These are phyloP conservation scores for Kazachstania taianensis DNA, from an alignment of 805 yeast species.

Conservation along the genomic window DNA sequence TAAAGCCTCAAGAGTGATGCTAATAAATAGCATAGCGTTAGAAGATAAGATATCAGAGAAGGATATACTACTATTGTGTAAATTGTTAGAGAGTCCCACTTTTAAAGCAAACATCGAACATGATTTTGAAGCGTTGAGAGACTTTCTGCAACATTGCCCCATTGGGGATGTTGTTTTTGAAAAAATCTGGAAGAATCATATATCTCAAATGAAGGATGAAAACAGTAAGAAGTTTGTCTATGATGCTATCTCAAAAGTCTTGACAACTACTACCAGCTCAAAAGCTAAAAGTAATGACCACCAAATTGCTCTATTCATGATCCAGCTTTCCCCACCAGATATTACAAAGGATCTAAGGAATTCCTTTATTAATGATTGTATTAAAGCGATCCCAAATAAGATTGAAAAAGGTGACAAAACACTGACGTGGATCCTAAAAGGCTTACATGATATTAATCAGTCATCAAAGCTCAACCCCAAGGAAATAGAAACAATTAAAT, in stretches of 20 bases:
- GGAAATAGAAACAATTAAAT: neutral
- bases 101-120: slow-evolving; percentile 44
- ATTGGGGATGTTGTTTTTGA: slow-evolving; percentile 23
- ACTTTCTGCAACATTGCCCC: slow-evolving; percentile 1
- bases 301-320: slow-evolving; percentile 11
- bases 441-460: slow-evolving; percentile 18
- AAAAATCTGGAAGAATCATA: slow-evolving; percentile 33
- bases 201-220: slow-evolving; percentile 32
- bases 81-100: slow-evolving; percentile 42
- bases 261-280: no score
- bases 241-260: neutral
- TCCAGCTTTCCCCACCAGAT: slow-evolving; percentile 5
- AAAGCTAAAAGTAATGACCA: slow-evolving; percentile 3
- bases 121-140: slow-evolving; percentile 23
- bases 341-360: neutral
- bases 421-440: slow-evolving; percentile 27
- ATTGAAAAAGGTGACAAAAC: neutral
- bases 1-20: slow-evolving; percentile 27
- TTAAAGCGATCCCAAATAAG: neutral
- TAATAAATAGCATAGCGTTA: slow-evolving; percentile 17
- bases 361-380: slow-evolving; percentile 1
- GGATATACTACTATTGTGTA: slow-evolving; percentile 25
- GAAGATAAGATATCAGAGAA: slow-evolving; percentile 3
- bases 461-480: neutral
- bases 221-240: slow-evolving; percentile 11